Evolutionary conservation across 2,329 filamentous ascomycete genomes (phyloP), one percentile per base, ranked within the genome.

Genomic region (Chaetomiaceae sp.): DNA sequence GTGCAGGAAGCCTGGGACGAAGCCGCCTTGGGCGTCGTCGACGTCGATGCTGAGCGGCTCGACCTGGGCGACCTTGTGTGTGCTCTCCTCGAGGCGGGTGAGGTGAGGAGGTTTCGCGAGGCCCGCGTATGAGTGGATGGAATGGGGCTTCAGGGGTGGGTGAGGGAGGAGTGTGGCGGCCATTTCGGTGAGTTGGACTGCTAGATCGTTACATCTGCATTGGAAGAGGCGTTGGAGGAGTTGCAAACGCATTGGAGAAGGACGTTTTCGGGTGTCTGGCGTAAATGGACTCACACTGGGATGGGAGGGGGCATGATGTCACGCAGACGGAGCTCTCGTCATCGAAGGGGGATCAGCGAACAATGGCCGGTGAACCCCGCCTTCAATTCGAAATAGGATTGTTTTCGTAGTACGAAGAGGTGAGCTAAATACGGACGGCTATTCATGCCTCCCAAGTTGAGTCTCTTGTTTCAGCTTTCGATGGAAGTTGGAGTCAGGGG

Each of bases 1-100:
- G 56, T 70, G 69, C 8, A 70, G 59, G 50, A 70, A 64, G 43
- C 61, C 65, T 1, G 60, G 60, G 22, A 65, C 61, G 31, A 59
- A 63, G 19, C 57, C 60, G 43, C 59, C 56, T 9, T 52, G 27
- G 22, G 14, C 7, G 54, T 55, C 56, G 22, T 58, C 49, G 9
- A 59, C 58, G 19, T 56, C 45, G 48, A 60, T 59, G 45, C 29
- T 53, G 29, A 60, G 45, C 3, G 56, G 20, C 34, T 60, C 53
- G 53, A 59, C 44, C 7, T 38, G 14, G 40, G 43, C 40, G 19
- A 31, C 39, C 23, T 58, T 54, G 51, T 51, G 49, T 23, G 51
- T 42, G 11, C 38, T n/a, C 4, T 19, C 3, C 29, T 53, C 48
- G 51, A 60, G 58, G 4, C 58, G 56, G 44, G 43, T 34, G 40